Evolutionary conservation across 2,329 filamentous ascomycete species (phyloP).

Genomic region (Botrytis elliptica): DNA sequence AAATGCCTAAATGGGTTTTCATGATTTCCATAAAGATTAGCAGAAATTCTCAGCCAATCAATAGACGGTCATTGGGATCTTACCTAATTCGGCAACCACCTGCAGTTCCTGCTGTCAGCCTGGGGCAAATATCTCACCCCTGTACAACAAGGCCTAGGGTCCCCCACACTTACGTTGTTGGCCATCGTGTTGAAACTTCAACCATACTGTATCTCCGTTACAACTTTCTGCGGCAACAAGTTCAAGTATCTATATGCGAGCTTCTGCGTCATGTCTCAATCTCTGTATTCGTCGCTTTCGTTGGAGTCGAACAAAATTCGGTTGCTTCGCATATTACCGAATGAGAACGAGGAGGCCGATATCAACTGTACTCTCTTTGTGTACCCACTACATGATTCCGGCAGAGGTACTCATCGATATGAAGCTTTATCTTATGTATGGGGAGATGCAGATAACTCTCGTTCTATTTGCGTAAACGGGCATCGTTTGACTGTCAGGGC

Average conservation of each 20-base stretch:
- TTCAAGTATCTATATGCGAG: too few relatives aligned
- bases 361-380: constrained; percentile 14
- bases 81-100: too few relatives aligned
- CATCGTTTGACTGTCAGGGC: not conserved
- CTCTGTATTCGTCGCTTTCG: not conserved
- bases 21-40: too few relatives aligned
- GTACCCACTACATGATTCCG: constrained; percentile 24
- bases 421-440: constrained; percentile 6
- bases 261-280: not conserved
- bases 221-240: too few relatives aligned
- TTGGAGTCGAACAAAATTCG: constrained; percentile 8
- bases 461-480: not conserved
- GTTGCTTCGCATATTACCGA: constrained; percentile 20
- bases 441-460: not conserved
- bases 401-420: constrained; percentile 21
- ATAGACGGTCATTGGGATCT: too few relatives aligned
- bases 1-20: too few relatives aligned
- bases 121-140: too few relatives aligned
- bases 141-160: too few relatives aligned
- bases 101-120: too few relatives aligned
- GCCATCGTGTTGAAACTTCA: not conserved
- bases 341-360: constrained; percentile 7
- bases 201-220: too few relatives aligned
- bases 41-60: too few relatives aligned
- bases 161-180: not conserved